Evolutionary conservation across 2,329 filamentous ascomycete genomes (phyloP).

Genomic region (Dactylellina sp.): DNA sequence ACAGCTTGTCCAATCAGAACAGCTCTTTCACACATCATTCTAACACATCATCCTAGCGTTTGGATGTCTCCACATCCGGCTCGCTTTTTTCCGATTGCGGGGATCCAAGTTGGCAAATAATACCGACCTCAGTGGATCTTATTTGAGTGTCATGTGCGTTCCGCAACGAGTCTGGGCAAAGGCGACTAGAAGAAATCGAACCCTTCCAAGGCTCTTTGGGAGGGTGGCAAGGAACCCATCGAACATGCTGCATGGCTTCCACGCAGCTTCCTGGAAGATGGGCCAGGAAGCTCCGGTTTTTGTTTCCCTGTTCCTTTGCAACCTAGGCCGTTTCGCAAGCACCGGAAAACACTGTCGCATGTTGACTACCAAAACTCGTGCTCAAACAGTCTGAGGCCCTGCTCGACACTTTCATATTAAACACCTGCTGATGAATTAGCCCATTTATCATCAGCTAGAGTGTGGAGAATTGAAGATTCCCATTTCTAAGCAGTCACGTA

Average conservation of each 20-base stretch:
- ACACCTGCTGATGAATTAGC: not conserved
- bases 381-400: slow-evolving; percentile 27
- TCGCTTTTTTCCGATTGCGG: slow-evolving; percentile 57
- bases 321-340: slow-evolving; percentile 7
- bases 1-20: slow-evolving; percentile 14
- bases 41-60: slow-evolving; percentile 41
- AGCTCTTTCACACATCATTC: slow-evolving; percentile 30
- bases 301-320: slow-evolving; percentile 26
- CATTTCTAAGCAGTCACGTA: slow-evolving; percentile 45
- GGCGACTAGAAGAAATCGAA: slow-evolving; percentile 49
- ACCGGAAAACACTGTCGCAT: slow-evolving; percentile 29
- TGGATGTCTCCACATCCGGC: slow-evolving; percentile 50
- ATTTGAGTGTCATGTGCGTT: slow-evolving; percentile 54
- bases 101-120: slow-evolving; percentile 40
- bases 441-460: slow-evolving; percentile 46
- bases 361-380: slow-evolving; percentile 24
- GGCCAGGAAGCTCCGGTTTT: slow-evolving; percentile 32
- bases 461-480: slow-evolving; percentile 34
- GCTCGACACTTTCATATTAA: slow-evolving; percentile 3
- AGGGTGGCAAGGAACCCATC: slow-evolving; percentile 55
- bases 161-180: slow-evolving; percentile 21
- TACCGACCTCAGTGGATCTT: slow-evolving; percentile 33
- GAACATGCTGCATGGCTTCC: slow-evolving; percentile 53
- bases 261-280: slow-evolving; percentile 54
- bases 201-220: slow-evolving; percentile 37